A percentile compares a stretch with the other conserved stretches of the same genome.
Conservation (phyloP, 306 rosid species). For the Corylus heterophylla region DNA sequence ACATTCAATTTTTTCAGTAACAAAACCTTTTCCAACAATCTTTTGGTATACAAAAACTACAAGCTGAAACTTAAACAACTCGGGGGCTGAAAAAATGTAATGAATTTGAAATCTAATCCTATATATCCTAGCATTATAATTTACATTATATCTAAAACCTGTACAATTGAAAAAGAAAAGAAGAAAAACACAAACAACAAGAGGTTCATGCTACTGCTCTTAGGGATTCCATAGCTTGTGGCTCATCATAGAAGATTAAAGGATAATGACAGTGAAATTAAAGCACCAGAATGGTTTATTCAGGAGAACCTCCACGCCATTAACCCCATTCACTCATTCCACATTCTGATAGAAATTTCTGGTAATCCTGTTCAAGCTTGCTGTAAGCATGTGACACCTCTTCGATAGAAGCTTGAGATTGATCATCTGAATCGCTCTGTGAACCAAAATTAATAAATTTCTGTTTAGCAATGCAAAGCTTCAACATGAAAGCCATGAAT, state of each 20-base stretch:
- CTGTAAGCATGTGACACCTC: slow-evolving; percentile 29
- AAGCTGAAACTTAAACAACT: background rate
- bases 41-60: background rate
- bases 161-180: background rate
- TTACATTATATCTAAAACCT: background rate
- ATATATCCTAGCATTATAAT: background rate
- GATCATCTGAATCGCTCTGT: slow-evolving; percentile 34
- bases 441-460: background rate
- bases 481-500: background rate
- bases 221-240: background rate
- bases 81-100: background rate
- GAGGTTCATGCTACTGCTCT: background rate
- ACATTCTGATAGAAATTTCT: slow-evolving; percentile 37
- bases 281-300: background rate
- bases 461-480: background rate
- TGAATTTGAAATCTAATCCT: background rate
- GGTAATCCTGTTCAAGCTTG: slow-evolving; percentile 39
- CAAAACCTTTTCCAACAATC: background rate
- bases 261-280: background rate
- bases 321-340: slow-evolving; percentile 38
- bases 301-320: slow-evolving; percentile 39
- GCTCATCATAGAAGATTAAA: background rate
- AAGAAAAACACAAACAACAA: background rate
- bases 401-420: slow-evolving; percentile 22
- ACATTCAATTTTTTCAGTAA: background rate